phyloP scores from a whole-genome alignment of 1,139 yeast species.

The Protomyces pachydermus region DNA sequence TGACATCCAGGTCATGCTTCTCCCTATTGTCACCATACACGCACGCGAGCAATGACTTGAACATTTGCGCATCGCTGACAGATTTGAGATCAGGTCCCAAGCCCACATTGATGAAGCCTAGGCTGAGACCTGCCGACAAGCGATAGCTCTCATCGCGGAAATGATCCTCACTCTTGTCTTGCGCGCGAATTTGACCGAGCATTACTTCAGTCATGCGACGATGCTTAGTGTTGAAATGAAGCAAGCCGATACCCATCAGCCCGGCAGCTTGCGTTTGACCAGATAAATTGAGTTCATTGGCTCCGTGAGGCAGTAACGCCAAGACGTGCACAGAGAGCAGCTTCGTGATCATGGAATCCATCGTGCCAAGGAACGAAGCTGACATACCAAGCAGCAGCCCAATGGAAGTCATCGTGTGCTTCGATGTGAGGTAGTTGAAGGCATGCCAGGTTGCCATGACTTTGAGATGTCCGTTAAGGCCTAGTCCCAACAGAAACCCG shows the following conservation, averaged over 20 bases:
- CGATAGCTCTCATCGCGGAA: slow-evolving; percentile 71
- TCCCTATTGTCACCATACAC: slow-evolving; percentile 54
- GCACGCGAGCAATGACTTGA: slow-evolving; percentile 58
- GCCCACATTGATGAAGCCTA: slow-evolving; percentile 84
- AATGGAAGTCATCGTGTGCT: slow-evolving; percentile 76
- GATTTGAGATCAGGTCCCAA: slow-evolving; percentile 63
- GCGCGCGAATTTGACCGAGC: slow-evolving; percentile 56
- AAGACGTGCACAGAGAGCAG: slow-evolving; percentile 90
- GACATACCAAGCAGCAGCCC: slow-evolving; percentile 90
- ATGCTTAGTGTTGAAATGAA: slow-evolving; percentile 73
- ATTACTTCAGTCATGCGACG: slow-evolving; percentile 82
- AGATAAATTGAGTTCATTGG: slow-evolving; percentile 82
- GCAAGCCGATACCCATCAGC: slow-evolving; percentile 77
- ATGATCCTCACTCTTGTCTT: slow-evolving; percentile 10
- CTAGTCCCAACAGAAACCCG: slow-evolving; percentile 88
- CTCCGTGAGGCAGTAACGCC: slow-evolving; percentile 84
- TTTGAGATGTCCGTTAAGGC: slow-evolving; percentile 82
- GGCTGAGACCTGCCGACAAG: slow-evolving; percentile 79
- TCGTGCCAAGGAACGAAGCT: slow-evolving; percentile 76
- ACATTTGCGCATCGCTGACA: slow-evolving; percentile 62
- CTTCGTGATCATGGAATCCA: slow-evolving; percentile 82
- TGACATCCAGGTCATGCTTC: slow-evolving; percentile 59
- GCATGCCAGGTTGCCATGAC: slow-evolving; percentile 94
- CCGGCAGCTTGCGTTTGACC: slow-evolving; percentile 88
- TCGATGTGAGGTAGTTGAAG: slow-evolving; percentile 86